Evolutionary conservation across 768 basidiomycete genomes (phyloP), one percentile per base, ranked within the genome.

Genomic region (Tricholoma terreum): DNA sequence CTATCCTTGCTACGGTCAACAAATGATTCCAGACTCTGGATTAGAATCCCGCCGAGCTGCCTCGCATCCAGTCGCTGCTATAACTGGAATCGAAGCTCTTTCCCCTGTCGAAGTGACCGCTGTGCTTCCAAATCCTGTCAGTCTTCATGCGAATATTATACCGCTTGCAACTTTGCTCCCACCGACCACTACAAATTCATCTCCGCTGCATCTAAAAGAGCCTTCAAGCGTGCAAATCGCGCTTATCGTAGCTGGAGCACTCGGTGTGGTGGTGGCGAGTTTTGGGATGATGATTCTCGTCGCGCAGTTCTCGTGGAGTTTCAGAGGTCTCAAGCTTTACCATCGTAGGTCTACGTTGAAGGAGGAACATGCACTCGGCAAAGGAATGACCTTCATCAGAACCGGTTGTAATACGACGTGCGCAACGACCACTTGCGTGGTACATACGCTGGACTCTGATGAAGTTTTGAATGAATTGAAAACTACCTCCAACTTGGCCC

Each of bases 131-230:
- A 12, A 31, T 27, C 52, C 57, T 8, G 57, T 56, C 15, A n/a
- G 55, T 31, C 57, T 67, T 7, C 66, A 67, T 48, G 64, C 65
- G 14, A 65, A 55, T 31, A 65, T 67, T 24, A 35, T 61, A 31
- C 61, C 65, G 3, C 49, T 52, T 10, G 12, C 19, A n/a, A 50
- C 22, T 19, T 42, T 31, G 31, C 53, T 38, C 3, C 24, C 24
- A 17, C 38, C 48, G n/a, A 15, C 27, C 7, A 31, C 60, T 17
- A 46, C 51, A 31, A 50, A 49, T 40, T 22, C 56, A 49, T 54
- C 55, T 11, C 11, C 15, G 35, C 38, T 24, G 1, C 19, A 19
- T 33, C 8, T 3, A 42, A 36, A 22, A 12, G 14, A 52, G 6
- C 6, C 24, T 11, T 24, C 19, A 35, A 52, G 6, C 10, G 12